Evolutionary conservation across 176 grass and related monocot species (phyloP), one percentile per base, ranked within the genome.

Genomic region (Carex myosuroides): DNA sequence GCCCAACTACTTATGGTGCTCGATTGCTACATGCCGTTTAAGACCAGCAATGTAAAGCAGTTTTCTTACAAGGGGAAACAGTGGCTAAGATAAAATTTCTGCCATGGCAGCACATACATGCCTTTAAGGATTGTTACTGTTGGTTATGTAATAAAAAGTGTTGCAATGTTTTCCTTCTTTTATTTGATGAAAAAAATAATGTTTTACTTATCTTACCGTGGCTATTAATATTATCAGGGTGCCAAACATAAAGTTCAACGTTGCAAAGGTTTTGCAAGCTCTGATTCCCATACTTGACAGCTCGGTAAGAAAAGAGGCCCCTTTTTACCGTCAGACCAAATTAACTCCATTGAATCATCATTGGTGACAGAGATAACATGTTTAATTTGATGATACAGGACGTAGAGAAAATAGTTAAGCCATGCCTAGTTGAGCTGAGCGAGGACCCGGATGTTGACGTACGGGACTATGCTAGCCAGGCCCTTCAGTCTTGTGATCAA

Each of bases 361-460:
- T 62, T 24, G 24, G 30, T 42, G 29, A 79, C 73, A 66, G 29
- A 79, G 80, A 66, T 81, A 35, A 83, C 69, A 85, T 84, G 56
- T 87, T 84, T 54, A 81, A 88, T 86, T 64, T 29, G 57, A 32
- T 64, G 62, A 59, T 74, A 14, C 83, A 94, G 95, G 90, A 92
- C 26, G 92, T 89, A 22, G 95, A 98, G 55, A 88, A 90, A 83
- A 87, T 22, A 1, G 64, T 98, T 84, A 92, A 91, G 33, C 92
- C 92, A 61, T 98, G 95, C 71, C 87, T 98, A 16, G 88, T 94
- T 12, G 95, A 98, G 80, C 92, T 98, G n/a, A 93, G 87, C 8
- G 95, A 98, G 91, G 95, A 98, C 81, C 95, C 95, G 26, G 95
- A 98, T 81, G 92, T 98, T 17, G 95, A 98, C 79, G 95, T 98